Evolutionary conservation across 208 protist species (phyloP).

Genomic region (Trypanosoma platydactyli): DNA sequence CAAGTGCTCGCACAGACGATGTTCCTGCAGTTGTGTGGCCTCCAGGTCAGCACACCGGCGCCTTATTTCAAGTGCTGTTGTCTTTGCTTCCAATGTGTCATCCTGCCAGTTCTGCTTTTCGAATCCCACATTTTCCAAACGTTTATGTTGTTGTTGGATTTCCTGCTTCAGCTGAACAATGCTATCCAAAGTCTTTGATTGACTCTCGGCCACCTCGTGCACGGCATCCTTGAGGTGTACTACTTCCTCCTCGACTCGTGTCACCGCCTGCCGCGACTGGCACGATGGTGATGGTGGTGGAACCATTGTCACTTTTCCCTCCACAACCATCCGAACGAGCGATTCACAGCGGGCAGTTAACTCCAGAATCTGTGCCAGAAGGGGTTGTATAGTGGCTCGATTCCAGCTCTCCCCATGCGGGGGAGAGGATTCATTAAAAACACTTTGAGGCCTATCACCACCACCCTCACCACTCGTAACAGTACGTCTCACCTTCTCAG

Average conservation of each 20-base stretch:
- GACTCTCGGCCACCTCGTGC: slow-evolving; percentile 9
- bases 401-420: not conserved
- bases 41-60: slow-evolving; percentile 30
- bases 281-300: not conserved
- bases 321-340: not conserved
- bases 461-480: no score
- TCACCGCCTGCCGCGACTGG: not conserved
- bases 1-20: slow-evolving; percentile 22
- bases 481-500: not conserved
- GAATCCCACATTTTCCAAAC: not conserved
- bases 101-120: slow-evolving; percentile 4
- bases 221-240: slow-evolving; percentile 5
- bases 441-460: no score
- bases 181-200: slow-evolving; percentile 11
- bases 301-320: not conserved
- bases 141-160: not conserved
- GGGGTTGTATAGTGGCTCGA: slow-evolving; percentile 8
- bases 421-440: not conserved
- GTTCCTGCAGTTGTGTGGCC: slow-evolving; percentile 19
- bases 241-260: slow-evolving; percentile 11
- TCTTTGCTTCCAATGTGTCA: slow-evolving; percentile 24
- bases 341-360: slow-evolving; percentile 3
- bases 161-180: slow-evolving; percentile 31
- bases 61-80: slow-evolving; percentile 25
- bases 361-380: slow-evolving; percentile 9